Conservation (phyloP, 2,329 filamentous ascomycete genomes). For the Cytospora piceae region DNA sequence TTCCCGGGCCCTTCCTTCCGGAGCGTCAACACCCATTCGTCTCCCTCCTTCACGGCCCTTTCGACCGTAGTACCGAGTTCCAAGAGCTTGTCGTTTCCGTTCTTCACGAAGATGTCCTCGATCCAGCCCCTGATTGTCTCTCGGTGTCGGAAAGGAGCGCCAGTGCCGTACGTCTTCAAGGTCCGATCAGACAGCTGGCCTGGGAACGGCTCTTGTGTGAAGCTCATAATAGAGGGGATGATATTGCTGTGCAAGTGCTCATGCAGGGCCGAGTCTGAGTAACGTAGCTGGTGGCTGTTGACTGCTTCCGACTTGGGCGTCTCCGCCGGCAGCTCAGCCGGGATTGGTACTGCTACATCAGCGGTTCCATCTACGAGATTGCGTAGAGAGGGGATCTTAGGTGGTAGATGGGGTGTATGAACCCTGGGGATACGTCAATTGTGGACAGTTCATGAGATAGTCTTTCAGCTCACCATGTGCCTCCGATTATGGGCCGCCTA, state of each 20-base stretch:
- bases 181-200: slow-evolving; percentile 46
- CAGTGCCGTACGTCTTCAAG: slow-evolving; percentile 52
- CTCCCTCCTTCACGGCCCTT: slow-evolving; percentile 48
- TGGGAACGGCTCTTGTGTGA: slow-evolving; percentile 55
- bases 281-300: slow-evolving; percentile 47
- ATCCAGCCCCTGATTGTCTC: slow-evolving; percentile 58
- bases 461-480: slow-evolving; percentile 58
- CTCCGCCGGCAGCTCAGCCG: slow-evolving; percentile 46
- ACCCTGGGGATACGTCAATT: slow-evolving; percentile 32
- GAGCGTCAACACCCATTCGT: slow-evolving; percentile 54
- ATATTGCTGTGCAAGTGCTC: slow-evolving; percentile 64
- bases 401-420: slow-evolving; percentile 41
- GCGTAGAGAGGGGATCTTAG: slow-evolving; percentile 37
- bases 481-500: slow-evolving; percentile 60
- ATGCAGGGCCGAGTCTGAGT: slow-evolving; percentile 58
- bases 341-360: slow-evolving; percentile 48
- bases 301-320: slow-evolving; percentile 42
- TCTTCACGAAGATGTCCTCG: slow-evolving; percentile 43
- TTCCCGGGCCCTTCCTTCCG: slow-evolving; percentile 45
- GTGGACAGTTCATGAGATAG: neutral
- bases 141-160: slow-evolving; percentile 60
- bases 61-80: slow-evolving; percentile 62
- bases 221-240: slow-evolving; percentile 58
- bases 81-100: slow-evolving; percentile 42
- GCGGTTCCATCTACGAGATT: slow-evolving; percentile 48